phyloP scores from a whole-genome alignment of 176 grass and related monocot genomes.

The Bromus sterilis region DNA sequence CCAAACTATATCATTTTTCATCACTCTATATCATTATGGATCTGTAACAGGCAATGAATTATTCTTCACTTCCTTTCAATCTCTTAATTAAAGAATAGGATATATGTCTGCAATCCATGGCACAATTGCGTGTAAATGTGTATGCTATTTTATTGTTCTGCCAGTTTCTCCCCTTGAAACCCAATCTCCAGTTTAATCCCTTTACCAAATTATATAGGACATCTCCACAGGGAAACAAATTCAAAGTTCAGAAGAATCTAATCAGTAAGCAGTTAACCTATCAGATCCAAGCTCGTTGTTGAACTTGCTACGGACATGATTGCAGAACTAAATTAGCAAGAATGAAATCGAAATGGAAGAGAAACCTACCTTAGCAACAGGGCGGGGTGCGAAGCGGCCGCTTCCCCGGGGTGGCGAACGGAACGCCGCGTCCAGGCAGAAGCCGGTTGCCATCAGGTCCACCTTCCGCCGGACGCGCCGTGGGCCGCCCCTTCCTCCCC shows the following conservation, averaged over 20 bases:
- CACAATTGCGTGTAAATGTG: neutral
- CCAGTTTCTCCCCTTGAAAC: neutral
- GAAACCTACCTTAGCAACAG: neutral
- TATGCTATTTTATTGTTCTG: neutral
- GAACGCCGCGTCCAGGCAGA: too few relatives aligned
- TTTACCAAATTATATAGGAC: neutral
- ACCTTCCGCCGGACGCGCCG: neutral
- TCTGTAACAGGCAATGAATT: constrained; percentile 1
- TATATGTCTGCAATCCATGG: neutral
- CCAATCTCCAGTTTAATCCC: neutral
- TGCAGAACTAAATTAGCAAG: neutral
- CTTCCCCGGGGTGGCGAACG: neutral
- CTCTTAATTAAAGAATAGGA: neutral
- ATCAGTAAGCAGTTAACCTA: neutral
- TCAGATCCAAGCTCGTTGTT: neutral
- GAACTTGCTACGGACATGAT: neutral
- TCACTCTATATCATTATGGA: neutral
- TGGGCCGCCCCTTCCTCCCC: neutral
- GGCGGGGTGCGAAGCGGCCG: neutral
- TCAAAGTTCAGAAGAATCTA: neutral
- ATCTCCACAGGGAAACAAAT: neutral
- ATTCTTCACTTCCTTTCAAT: neutral
- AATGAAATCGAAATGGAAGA: neutral
- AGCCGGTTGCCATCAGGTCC: neutral
- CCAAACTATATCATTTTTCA: neutral